Base-by-base conservation (phyloP, 768 basidiomycete species). In the Infundibulicybe gibba region DNA sequence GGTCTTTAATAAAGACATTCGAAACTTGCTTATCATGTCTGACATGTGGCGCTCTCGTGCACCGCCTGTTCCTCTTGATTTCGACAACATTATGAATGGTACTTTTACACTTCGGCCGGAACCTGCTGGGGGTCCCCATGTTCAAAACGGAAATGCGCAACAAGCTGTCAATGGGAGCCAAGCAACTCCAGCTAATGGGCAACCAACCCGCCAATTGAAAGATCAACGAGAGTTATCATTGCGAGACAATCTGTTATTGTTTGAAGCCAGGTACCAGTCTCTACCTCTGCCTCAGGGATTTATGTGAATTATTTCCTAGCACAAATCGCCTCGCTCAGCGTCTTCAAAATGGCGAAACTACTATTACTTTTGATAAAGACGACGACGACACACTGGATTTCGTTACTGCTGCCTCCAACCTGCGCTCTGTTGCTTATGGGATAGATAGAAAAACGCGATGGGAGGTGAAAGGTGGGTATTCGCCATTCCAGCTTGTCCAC, bases 301-400 rank as follows among this genome's bases (percentile, higher is more conserved):
- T 25, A 4, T 25, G 25, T 25, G 8, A 25, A 25, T 25, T 25
- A 45, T 15, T 12, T 48, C 43, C 4, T 14, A 97, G 95, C 58
- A 85, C 89, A n/a, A 79, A 86, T 40, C 82, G 86, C 5, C 72
- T 98, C 2, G 83, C 91, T 5, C 67, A 69, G 3, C 84, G 90
- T 15, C 65, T 92, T 13, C 74, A 73, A 42, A 66, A 74, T 53
- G 79, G 86, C 15, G 78, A 91, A 67, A 74, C 79, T 13, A 85
- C 75, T 0, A 89, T 97, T 43, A 70, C 85, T 0, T 98, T 98
- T 55, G 97, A 99, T 72, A 99, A 99, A 63, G 97, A 99, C 59
- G 97, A 98, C 59, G 91, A 94, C 30, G 97, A 97, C 56, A 87
- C 94, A 0, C 78, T 99, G 3, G 94, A 98, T 66, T 98, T 99